Evolutionary conservation across 164 flowering plant species (phyloP).

Genomic region (Akebia trifoliata): DNA sequence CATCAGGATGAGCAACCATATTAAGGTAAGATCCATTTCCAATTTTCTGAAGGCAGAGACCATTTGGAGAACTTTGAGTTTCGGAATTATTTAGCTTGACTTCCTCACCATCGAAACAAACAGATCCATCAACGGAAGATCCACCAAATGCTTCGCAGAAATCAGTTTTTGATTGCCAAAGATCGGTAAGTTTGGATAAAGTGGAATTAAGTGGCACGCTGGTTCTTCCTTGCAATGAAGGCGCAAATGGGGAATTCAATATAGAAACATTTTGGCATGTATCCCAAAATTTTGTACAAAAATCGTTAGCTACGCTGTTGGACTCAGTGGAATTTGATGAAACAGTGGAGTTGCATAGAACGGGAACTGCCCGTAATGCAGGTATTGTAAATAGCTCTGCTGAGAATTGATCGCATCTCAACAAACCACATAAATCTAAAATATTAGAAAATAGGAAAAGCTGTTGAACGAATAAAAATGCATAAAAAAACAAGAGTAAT

Average conservation of each 20-base stretch:
- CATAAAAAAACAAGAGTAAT: not conserved
- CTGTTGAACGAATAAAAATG: not conserved
- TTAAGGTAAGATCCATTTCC: slow-evolving; percentile 74
- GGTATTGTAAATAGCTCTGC: slow-evolving; percentile 56
- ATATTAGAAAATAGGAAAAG: not conserved
- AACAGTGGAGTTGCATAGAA: slow-evolving; percentile 69
- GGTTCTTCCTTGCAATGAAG: slow-evolving; percentile 50
- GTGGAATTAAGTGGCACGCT: slow-evolving; percentile 42
- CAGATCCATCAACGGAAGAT: slow-evolving; percentile 45
- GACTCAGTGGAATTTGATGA: slow-evolving; percentile 43
- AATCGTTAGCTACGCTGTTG: slow-evolving; percentile 31
- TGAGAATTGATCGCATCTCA: slow-evolving; percentile 85
- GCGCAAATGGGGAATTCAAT: slow-evolving; percentile 61
- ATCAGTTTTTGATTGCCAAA: slow-evolving; percentile 65
- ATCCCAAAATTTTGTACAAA: slow-evolving; percentile 72
- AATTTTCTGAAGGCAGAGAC: slow-evolving; percentile 83
- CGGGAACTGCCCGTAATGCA: slow-evolving; percentile 46
- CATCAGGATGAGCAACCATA: slow-evolving; percentile 92
- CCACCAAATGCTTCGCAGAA: slow-evolving; percentile 82
- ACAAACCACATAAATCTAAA: slow-evolving; percentile 15
- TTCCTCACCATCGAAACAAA: slow-evolving; percentile 71
- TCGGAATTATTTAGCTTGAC: slow-evolving; percentile 38
- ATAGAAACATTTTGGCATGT: slow-evolving; percentile 66
- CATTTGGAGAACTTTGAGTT: slow-evolving; percentile 40
- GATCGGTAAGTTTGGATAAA: slow-evolving; percentile 50